Percentiles rank a stretch among this genome's conserved stretches.
These are phyloP conservation scores for Nitzschia sp. DNA, from an alignment of 108 stramenopile species.

Conservation along the genomic window DNA sequence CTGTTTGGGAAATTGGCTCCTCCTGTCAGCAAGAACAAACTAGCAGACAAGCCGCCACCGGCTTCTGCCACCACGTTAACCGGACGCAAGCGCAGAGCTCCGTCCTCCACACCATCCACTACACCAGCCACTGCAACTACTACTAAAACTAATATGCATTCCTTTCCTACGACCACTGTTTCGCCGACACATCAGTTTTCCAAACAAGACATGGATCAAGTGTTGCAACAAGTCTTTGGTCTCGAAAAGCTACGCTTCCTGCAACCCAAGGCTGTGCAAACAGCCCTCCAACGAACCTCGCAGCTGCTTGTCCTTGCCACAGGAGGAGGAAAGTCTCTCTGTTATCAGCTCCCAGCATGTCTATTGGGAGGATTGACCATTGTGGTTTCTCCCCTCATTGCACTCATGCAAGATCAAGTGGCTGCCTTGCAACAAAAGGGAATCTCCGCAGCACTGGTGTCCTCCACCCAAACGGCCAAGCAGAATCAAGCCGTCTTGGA, in stretches of 20 bases:
- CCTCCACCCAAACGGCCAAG: slow-evolving; percentile 40
- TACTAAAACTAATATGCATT: not conserved
- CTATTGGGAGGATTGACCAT: slow-evolving; percentile 82
- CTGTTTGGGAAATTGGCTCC: not conserved
- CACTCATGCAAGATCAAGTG: slow-evolving; percentile 96
- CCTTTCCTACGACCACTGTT: not conserved
- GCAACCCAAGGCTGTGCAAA: slow-evolving; percentile 59
- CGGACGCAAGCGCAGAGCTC: not conserved
- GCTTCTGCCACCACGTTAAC: not conserved
- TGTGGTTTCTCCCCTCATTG: slow-evolving; percentile 94
- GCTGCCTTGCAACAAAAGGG: slow-evolving; percentile 49
- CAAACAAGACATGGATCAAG: not conserved
- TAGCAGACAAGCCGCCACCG: not conserved
- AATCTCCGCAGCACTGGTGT: slow-evolving; percentile 68
- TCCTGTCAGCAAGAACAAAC: not conserved
- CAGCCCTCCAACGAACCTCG: slow-evolving; percentile 45
- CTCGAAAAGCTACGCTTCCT: slow-evolving; percentile 52
- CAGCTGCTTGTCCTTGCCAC: slow-evolving; percentile 91
- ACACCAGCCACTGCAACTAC: slow-evolving; percentile 8
- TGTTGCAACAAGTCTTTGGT: slow-evolving; percentile 50
- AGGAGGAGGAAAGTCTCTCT: slow-evolving; percentile 91
- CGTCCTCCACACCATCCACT: not conserved
- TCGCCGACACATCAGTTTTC: slow-evolving; percentile 4
- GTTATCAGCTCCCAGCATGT: slow-evolving; percentile 95
- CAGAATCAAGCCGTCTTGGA: slow-evolving; percentile 55